Conservation (phyloP, 495 filamentous ascomycete genomes). For the Aspergillus leporis region DNA sequence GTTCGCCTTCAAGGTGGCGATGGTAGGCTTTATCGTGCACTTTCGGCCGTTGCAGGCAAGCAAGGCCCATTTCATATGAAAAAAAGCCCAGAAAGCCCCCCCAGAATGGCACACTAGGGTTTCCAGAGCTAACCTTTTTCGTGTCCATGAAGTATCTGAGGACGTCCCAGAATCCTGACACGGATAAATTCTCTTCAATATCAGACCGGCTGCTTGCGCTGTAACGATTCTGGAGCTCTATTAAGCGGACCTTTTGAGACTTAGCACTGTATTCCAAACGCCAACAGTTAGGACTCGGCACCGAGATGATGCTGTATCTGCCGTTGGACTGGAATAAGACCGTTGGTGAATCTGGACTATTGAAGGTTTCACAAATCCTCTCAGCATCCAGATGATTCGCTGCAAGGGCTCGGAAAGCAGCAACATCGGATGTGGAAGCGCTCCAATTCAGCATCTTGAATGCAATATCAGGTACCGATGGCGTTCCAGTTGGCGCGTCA, state of each 20-base stretch:
- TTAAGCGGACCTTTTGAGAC: constrained; percentile 22
- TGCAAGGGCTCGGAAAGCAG: constrained; percentile 29
- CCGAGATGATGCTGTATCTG: constrained; percentile 41
- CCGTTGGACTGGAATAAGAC: constrained; percentile 48
- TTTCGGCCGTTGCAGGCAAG: constrained; percentile 40
- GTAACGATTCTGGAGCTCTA: constrained; percentile 18
- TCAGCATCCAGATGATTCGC: constrained; percentile 29
- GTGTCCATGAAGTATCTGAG: constrained; percentile 55
- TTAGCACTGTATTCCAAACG: constrained; percentile 40
- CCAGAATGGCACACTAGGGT: constrained; percentile 64
- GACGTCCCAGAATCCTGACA: constrained; percentile 44
- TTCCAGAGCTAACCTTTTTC: constrained; percentile 44
- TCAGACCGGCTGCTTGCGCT: neutral
- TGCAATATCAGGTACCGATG: constrained; percentile 30
- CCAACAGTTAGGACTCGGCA: constrained; percentile 42
- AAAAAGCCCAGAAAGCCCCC: constrained; percentile 90
- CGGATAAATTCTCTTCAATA: constrained; percentile 25
- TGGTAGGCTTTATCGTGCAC: constrained; percentile 10
- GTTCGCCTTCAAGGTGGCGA: constrained; percentile 4
- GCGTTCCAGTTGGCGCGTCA: constrained; percentile 19
- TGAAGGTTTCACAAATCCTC: constrained; percentile 37
- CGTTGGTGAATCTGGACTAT: constrained; percentile 37
- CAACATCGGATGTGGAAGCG: constrained; percentile 30
- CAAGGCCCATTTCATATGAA: constrained; percentile 82
- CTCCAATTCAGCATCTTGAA: constrained; percentile 42